Conservation (phyloP, 257 asterid species). For the Dorcoceras hygrometricum region DNA sequence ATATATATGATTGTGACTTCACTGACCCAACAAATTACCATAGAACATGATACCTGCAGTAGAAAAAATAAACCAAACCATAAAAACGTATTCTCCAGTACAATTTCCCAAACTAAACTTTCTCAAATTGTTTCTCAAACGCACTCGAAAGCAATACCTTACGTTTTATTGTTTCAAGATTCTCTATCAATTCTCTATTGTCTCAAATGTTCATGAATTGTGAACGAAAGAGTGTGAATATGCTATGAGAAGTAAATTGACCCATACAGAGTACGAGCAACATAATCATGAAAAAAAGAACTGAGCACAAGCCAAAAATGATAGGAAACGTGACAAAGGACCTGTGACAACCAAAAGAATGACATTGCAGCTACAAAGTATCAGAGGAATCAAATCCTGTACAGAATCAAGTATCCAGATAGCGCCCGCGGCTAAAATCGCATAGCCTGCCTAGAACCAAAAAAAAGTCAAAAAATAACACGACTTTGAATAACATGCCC, state of each 20-base stretch:
- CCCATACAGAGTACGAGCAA: slow-evolving; percentile 6
- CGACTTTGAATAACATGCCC: slow-evolving; percentile 10
- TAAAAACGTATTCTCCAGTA: too few species aligned
- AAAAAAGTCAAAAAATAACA: slow-evolving; percentile 24
- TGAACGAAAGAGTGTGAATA: slow-evolving; percentile 5
- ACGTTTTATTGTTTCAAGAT: slow-evolving; percentile 3
- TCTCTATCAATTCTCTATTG: background rate
- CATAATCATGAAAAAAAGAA: slow-evolving; percentile 15
- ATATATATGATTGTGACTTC: background rate
- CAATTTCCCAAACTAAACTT: background rate
- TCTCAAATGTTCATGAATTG: background rate
- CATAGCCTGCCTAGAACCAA: slow-evolving; percentile 91
- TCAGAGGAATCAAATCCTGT: slow-evolving; percentile 49
- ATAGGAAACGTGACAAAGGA: slow-evolving; percentile 24
- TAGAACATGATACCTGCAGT: too few species aligned
- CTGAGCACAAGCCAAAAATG: slow-evolving; percentile 10
- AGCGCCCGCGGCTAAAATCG: slow-evolving; percentile 81
- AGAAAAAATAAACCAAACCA: too few species aligned
- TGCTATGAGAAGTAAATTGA: slow-evolving; percentile 12
- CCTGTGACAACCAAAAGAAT: slow-evolving; percentile 80
- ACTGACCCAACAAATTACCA: background rate
- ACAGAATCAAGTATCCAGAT: slow-evolving; percentile 63
- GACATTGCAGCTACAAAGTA: slow-evolving; percentile 83
- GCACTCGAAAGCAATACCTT: background rate
- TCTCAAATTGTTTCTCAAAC: background rate